Evolutionary conservation across 306 rosid genomes (phyloP).

Genomic region (Phaseolus lunatus): DNA sequence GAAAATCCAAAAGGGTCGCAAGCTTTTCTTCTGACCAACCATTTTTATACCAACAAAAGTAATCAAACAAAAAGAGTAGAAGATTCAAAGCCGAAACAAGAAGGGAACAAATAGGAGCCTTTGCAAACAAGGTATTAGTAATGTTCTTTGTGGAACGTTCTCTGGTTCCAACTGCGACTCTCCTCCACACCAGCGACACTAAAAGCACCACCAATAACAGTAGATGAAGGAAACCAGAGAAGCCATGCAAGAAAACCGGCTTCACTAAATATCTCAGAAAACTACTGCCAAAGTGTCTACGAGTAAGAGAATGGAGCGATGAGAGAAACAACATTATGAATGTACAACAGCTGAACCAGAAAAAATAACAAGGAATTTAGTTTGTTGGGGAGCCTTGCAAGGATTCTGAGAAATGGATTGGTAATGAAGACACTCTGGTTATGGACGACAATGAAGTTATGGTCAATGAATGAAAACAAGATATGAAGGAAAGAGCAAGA

Average conservation of each 20-base stretch:
- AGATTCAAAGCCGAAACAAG: conserved; percentile 36
- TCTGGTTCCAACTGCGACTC: background rate
- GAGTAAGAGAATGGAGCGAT: background rate
- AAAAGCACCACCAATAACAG: conserved; percentile 22
- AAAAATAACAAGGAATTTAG: background rate
- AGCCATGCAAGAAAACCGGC: conserved; percentile 43
- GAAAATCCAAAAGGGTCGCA: conserved; percentile 37
- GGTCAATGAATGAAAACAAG: background rate
- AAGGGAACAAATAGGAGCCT: conserved; percentile 27
- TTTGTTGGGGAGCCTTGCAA: background rate
- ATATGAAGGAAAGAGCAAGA: background rate
- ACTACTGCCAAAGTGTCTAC: background rate
- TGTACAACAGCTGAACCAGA: background rate
- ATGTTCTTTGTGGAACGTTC: conserved; percentile 4
- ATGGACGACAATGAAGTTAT: background rate
- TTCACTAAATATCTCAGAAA: conserved; percentile 13
- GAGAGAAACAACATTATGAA: background rate
- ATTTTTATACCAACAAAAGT: conserved; percentile 38
- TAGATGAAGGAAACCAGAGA: conserved; percentile 29
- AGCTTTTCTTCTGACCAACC: conserved; percentile 44
- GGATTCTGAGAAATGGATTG: background rate
- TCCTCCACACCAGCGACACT: conserved; percentile 37
- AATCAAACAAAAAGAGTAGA: conserved; percentile 29
- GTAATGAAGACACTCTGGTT: conserved; percentile 7
- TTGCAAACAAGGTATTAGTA: background rate